Evolutionary conservation across 202 grass and related monocot genomes (phyloP), one percentile per base, ranked within the genome.

Genomic region (Panicum hallii): DNA sequence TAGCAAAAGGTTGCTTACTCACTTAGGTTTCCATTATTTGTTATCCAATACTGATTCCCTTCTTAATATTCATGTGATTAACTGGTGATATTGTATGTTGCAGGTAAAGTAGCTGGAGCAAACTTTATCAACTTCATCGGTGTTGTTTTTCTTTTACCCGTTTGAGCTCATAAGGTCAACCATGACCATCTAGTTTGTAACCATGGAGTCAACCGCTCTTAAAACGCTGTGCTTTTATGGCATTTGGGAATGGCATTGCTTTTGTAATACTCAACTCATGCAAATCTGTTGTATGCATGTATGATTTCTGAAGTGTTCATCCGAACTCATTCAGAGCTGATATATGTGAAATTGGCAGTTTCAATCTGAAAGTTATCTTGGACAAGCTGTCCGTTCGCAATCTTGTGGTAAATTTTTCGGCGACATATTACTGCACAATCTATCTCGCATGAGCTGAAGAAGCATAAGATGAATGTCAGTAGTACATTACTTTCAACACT

Each of bases 91-190:
- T 70, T 87, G 4, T 36, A 5, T 77, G 19, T 56, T 87, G 46
- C 89, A 90, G 89, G 81, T 64, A 28, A 83, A 84, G 75, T 63
- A 80, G 75, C 11, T 64, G 84, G 75, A 87, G 63, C 62, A n/a
- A 84, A 49, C 54, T 87, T 80, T 87, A 50, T 80, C 70, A 80
- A 84, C 5, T 38, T 38, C 80, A 76, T 54, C 41, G n/a, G 15
- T 76, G 60, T 19, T 64, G 79, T 75, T 76, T 63, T 34, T 80
- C 45, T 80, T 79, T 81, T 80, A 57, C 75, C 70, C 19, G 70
- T 84, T 87, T 90, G 89, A 80, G 55, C 38, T 80, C 89, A 90
- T 90, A 87, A 90, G 89, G 89, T 90, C 89, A 65, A 67, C 62
- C 80, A 84, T 76, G 89, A 42, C 89, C 89, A 90, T 83, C 80